Base-by-base conservation (phyloP, 352 stramenopile genomes). In the Phytophthora pluvialis region DNA sequence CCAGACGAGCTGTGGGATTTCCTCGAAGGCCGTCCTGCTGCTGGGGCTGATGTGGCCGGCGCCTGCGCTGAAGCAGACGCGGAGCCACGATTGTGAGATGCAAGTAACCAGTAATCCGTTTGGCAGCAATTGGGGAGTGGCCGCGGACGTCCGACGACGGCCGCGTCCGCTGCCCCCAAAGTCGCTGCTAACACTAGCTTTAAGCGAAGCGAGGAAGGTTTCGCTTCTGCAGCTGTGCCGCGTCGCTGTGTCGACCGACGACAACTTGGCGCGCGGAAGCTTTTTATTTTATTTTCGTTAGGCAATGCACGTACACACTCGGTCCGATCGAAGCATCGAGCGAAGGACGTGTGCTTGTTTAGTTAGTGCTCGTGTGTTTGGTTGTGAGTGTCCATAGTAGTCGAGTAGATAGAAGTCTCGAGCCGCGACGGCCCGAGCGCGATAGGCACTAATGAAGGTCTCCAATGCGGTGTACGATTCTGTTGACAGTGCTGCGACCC, bases 1-100 rank as follows among this genome's bases (percentile, higher is more conserved):
- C 51, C 60, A 26, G 48, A 70, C 8, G 42, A 67, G 33, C 35
- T 73, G 16, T 70, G 58, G 51, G 44, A 45, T n/a, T 68, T 72
- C 21, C 46, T 73, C 15, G 38, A 62, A 39, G 46, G 33, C 36
- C 58, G 38, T 32, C 43, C 35, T 33, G 10, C 5, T 15, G 21
- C 45, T 1, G 4, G 1, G 26, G 38, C 51, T 56, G 64, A 51
- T 68, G 58, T 64, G 58, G 25, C 31, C 60, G 54, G 60, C 38
- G 45, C 9, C 35, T 25, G 32, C 13, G 18, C 25, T 33, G 35
- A 36, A 40, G n/a, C n/a, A 26, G 16, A 38, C 6, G 16, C 31
- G 28, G 7, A 60, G 58, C 48, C 40, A 57, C 43, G 36, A 62
- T 13, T 39, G 26, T 12, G 33, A 54, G n/a, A 25, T 36, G 11